phyloP scores from a whole-genome alignment of 2,329 filamentous ascomycete species.

The Sclerotinia nivalis region DNA sequence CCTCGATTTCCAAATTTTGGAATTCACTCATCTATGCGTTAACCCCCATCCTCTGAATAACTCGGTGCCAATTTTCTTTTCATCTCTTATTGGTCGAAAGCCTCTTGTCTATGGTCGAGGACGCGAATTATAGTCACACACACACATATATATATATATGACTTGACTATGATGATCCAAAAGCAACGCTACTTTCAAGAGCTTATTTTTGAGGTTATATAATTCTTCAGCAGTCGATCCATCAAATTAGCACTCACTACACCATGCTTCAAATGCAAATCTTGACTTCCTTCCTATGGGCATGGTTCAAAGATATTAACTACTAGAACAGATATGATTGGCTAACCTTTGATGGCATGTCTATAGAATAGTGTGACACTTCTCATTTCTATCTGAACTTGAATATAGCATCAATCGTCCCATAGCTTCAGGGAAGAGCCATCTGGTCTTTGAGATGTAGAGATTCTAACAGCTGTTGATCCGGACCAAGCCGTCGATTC shows the following conservation, averaged over 20 bases:
- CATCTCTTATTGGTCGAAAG: background rate
- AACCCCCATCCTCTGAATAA: background rate
- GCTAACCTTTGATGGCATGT: background rate
- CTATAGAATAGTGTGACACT: too few species aligned
- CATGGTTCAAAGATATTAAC: background rate
- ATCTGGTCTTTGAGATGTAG: background rate
- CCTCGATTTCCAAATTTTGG: background rate
- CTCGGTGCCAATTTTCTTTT: background rate
- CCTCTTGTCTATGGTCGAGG: background rate
- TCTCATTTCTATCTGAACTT: background rate
- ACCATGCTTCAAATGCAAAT: too few species aligned
- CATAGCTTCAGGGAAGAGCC: background rate
- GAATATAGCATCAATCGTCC: too few species aligned
- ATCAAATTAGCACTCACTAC: too few species aligned
- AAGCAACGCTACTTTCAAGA: background rate
- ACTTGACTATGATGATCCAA: background rate
- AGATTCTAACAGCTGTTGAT: background rate
- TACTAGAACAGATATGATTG: background rate
- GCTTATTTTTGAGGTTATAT: background rate
- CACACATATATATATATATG: background rate
- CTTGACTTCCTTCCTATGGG: too few species aligned
- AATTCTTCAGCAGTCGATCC: background rate
- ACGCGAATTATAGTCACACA: background rate
- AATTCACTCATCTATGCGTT: background rate
- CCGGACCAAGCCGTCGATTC: background rate